Conservation (phyloP, 495 filamentous ascomycete species). For the Lichenothelia convexa region DNA sequence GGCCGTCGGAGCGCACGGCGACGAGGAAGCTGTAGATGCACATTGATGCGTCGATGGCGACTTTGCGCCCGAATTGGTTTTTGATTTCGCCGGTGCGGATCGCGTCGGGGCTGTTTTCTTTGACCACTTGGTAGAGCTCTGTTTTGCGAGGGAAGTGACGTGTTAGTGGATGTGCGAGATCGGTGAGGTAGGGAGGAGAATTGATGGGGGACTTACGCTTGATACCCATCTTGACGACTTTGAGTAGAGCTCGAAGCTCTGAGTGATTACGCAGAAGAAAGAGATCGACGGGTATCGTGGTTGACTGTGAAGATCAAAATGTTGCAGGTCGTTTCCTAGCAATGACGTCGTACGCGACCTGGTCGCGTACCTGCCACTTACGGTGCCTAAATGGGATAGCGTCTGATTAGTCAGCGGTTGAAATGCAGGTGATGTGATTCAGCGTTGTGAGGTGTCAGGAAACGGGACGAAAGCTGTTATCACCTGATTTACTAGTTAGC, state of each 20-base stretch:
- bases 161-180: slow-evolving; percentile 1
- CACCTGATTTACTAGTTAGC: too few species aligned
- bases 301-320: too few species aligned
- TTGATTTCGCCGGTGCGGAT: slow-evolving; percentile 95
- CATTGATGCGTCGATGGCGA: slow-evolving; percentile 88
- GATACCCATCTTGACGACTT: slow-evolving; percentile 60
- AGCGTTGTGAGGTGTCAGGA: too few species aligned
- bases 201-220: slow-evolving; percentile 37
- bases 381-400: too few species aligned
- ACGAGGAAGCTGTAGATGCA: slow-evolving; percentile 97
- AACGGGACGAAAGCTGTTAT: too few species aligned
- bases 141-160: slow-evolving; percentile 6
- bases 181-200: not conserved
- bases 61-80: slow-evolving; percentile 91
- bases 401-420: too few species aligned
- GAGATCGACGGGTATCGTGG: too few species aligned
- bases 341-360: too few species aligned
- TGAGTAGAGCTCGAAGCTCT: not conserved
- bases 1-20: slow-evolving; percentile 86
- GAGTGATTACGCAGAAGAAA: not conserved
- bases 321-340: too few species aligned
- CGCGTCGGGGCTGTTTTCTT: slow-evolving; percentile 82
- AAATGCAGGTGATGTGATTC: too few species aligned
- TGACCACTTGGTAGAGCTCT: slow-evolving; percentile 72
- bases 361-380: too few species aligned